Evolutionary conservation across 768 basidiomycete species (phyloP), one percentile per base, ranked within the genome.

Genomic region (Cystobasidiopsis lactophilus): DNA sequence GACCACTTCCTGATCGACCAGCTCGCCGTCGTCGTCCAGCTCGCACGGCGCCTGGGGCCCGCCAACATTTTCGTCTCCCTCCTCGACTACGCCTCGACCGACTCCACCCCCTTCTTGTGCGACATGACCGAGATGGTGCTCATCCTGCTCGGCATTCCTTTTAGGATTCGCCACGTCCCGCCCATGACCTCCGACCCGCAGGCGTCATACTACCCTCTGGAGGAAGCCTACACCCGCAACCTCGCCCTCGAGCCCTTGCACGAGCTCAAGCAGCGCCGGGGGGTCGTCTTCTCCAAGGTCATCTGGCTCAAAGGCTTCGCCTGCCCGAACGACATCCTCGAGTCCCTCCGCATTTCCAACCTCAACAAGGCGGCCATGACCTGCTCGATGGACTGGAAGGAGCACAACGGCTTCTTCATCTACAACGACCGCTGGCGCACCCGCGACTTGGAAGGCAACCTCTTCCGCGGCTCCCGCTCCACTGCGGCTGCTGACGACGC

Each of bases 381-480:
- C 1, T 96, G 93, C 64, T 91, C 89, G n/a, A 96, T 96, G 91
- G 93, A 98, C 64, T 98, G 93, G 93, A 91, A 88, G 11, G 89
- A 98, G 67, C 82, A 88, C 62, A 84, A 86, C 58, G 88, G 88
- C 0, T 82, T 85, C 68, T 98, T 95, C 72, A 88, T 95, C 59
- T 96, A 93, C 69, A 95, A 89, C 18, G 91, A 95, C 67, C 91
- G 88, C 57, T 98, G 93, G 93, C 73, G 93, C 52, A 95, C 93
- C 3, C 79, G 93, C 31, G 93, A 98, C 63, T 91, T 98, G 61
- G 85, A 83, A 63, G 93, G 93, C 31, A 91, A 96, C 69, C 82
- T 95, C 62, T 96, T 98, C 73, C 77, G 93, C 7, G 89, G 93
- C 62, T 88, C 89, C 50, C 86, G 84, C 63, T 93, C 88, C 1